Evolutionary conservation across 2,329 filamentous ascomycete species (phyloP).

Genomic region (Microcyclospora tardicrescens): DNA sequence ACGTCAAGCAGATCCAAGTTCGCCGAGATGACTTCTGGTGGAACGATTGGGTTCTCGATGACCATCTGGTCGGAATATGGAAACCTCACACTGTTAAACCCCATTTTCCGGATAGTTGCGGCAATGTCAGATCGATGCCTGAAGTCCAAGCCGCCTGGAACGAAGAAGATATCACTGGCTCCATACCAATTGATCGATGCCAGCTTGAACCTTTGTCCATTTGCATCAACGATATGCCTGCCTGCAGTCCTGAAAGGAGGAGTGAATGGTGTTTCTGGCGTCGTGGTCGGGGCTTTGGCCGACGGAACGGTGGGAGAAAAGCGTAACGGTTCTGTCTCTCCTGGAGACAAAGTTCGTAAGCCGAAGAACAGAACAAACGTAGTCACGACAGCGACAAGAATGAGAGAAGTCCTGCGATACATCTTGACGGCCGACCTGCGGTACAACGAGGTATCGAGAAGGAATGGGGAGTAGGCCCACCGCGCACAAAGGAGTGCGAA

Average conservation of each 20-base stretch:
- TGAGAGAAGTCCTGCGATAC: not conserved
- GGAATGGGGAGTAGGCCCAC: too few species aligned
- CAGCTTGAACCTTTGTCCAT: slow-evolving; percentile 47
- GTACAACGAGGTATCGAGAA: too few species aligned
- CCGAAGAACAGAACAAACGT: slow-evolving; percentile 11
- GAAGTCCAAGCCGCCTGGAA: slow-evolving; percentile 50
- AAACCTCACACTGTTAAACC: slow-evolving; percentile 58
- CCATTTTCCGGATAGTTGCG: slow-evolving; percentile 44
- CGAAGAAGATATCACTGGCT: slow-evolving; percentile 52
- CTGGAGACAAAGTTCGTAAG: slow-evolving; percentile 15
- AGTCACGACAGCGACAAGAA: slow-evolving; percentile 8
- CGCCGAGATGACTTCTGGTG: slow-evolving; percentile 39
- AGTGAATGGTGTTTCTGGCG: slow-evolving; percentile 25
- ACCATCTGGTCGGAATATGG: slow-evolving; percentile 60
- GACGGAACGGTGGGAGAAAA: slow-evolving; percentile 1
- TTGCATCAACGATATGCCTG: slow-evolving; percentile 47
- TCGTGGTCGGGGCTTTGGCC: slow-evolving; percentile 3
- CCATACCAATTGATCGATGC: slow-evolving; percentile 60
- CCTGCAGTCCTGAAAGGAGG: slow-evolving; percentile 49
- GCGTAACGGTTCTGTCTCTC: slow-evolving; percentile 1
- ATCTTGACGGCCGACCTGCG: too few species aligned
- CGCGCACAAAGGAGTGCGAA: too few species aligned
- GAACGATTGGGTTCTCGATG: slow-evolving; percentile 43
- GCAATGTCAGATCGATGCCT: slow-evolving; percentile 50
- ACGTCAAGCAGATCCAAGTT: slow-evolving; percentile 44